A percentile compares a stretch with the other conserved stretches of the same genome.
phyloP scores from a whole-genome alignment of 1,139 yeast genomes.

The Zygosaccharomyces pseudobailii region DNA sequence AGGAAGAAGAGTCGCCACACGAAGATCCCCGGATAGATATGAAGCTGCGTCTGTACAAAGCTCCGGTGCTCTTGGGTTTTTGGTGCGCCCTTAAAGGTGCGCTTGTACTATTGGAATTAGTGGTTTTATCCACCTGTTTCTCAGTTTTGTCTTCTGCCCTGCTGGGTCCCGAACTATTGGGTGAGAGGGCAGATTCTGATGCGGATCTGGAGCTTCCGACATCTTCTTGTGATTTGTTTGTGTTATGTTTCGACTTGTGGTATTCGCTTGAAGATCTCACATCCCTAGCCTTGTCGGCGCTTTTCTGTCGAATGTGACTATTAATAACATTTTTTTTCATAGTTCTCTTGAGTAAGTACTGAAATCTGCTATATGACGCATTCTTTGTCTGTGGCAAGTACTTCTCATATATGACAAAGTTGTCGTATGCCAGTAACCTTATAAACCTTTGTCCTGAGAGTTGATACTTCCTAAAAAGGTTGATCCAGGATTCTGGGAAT shows the following conservation, averaged over 20 bases:
- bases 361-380: constrained; percentile 53
- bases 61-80: constrained; percentile 31
- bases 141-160: constrained; percentile 1
- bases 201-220: constrained; percentile 19
- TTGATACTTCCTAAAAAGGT: constrained; percentile 54
- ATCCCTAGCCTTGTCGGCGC: constrained; percentile 17
- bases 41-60: constrained; percentile 34
- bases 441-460: constrained; percentile 62
- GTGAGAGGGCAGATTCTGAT: constrained; percentile 23
- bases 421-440: constrained; percentile 64
- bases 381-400: constrained; percentile 46
- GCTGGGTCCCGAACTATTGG: constrained; percentile 7
- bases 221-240: constrained; percentile 13
- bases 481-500: constrained; percentile 71
- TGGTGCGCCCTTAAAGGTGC: constrained; percentile 22
- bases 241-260: constrained; percentile 13
- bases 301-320: constrained; percentile 23
- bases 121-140: neutral
- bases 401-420: constrained; percentile 43
- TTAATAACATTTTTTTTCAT: constrained; percentile 38
- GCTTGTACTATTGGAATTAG: neutral
- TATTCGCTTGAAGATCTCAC: constrained; percentile 30
- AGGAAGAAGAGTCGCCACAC: constrained; percentile 17
- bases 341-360: constrained; percentile 46
- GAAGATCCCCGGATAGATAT: constrained; percentile 32